A percentile compares a stretch with the other conserved stretches of the same genome.
Evolutionary conservation across 352 stramenopile genomes (phyloP).

Genomic region (Phytophthora pseudosyringae): DNA sequence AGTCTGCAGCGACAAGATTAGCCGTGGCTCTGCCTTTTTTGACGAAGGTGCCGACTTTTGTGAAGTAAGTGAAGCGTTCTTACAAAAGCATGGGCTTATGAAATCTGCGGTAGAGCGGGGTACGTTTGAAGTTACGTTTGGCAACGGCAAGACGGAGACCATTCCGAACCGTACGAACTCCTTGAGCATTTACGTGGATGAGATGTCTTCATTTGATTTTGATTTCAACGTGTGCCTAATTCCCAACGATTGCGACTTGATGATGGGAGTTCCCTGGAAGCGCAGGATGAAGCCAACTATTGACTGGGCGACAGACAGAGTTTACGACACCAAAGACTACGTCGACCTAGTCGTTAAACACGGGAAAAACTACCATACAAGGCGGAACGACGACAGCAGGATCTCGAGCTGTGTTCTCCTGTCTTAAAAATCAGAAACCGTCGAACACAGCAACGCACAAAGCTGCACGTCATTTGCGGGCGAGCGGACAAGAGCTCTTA

Average conservation of each 20-base stretch:
- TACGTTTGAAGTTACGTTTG: constrained; percentile 10
- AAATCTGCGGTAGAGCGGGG: background rate
- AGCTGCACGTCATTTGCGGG: constrained; percentile 2
- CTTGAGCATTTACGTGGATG: constrained; percentile 8
- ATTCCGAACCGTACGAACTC: background rate
- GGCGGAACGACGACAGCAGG: too few relatives aligned
- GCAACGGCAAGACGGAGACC: background rate
- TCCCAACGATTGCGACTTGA: constrained; percentile 1
- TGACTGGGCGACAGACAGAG: constrained; percentile 2
- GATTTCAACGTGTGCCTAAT: constrained; percentile 13
- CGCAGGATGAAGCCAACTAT: constrained; percentile 9
- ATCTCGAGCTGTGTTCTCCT: background rate
- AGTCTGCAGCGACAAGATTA: background rate
- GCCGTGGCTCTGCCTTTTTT: background rate
- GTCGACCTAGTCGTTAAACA: background rate
- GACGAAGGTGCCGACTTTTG: constrained; percentile 6
- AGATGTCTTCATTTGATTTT: constrained; percentile 12
- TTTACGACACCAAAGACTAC: constrained; percentile 6
- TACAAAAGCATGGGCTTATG: background rate
- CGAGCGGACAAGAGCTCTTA: constrained; percentile 3
- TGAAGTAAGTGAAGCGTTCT: background rate
- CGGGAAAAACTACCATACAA: too few relatives aligned
- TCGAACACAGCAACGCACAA: constrained; percentile 1
- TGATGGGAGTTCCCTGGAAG: constrained; percentile 19
- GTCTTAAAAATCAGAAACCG: background rate